Evolutionary conservation across 208 protist species (phyloP).

Genomic region (Eutreptiella sp.): DNA sequence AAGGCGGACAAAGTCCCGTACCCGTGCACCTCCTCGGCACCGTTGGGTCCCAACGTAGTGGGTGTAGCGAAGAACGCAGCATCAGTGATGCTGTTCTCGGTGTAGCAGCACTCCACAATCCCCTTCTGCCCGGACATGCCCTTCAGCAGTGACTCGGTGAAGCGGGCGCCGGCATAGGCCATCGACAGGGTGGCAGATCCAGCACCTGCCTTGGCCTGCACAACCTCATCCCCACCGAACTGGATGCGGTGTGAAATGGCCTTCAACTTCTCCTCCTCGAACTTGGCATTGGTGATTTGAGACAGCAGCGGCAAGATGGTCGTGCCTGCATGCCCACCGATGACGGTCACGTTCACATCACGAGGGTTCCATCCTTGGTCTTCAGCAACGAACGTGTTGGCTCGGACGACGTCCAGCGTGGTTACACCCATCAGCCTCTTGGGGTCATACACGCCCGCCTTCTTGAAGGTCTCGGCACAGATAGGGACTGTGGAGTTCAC

Average conservation of each 20-base stretch:
- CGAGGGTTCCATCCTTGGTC: slow-evolving; percentile 28
- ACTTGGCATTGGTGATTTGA: slow-evolving; percentile 43
- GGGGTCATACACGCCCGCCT: slow-evolving; percentile 74
- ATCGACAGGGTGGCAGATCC: slow-evolving; percentile 94
- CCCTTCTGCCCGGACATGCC: slow-evolving; percentile 49
- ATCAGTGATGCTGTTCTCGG: slow-evolving; percentile 35
- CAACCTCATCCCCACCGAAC: slow-evolving; percentile 88
- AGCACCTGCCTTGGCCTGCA: slow-evolving; percentile 86
- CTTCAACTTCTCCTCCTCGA: slow-evolving; percentile 48
- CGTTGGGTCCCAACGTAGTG: slow-evolving; percentile 18
- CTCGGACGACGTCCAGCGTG: slow-evolving; percentile 81
- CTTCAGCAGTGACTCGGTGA: slow-evolving; percentile 43
- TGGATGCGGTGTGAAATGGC: slow-evolving; percentile 77
- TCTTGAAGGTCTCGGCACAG: slow-evolving; percentile 78
- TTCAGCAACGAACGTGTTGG: slow-evolving; percentile 74
- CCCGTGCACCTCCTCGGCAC: slow-evolving; percentile 29
- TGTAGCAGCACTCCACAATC: slow-evolving; percentile 36
- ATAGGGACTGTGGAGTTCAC: slow-evolving; percentile 94
- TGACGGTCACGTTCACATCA: slow-evolving; percentile 73
- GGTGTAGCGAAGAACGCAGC: slow-evolving; percentile 31
- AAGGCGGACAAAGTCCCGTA: slow-evolving; percentile 31
- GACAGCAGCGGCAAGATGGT: slow-evolving; percentile 87
- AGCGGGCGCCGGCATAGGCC: slow-evolving; percentile 78
- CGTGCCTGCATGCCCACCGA: slow-evolving; percentile 88
- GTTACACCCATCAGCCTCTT: slow-evolving; percentile 79